phyloP scores from a whole-genome alignment of 192 early-diverging fungal genomes.

The Coemansia sp. region DNA sequence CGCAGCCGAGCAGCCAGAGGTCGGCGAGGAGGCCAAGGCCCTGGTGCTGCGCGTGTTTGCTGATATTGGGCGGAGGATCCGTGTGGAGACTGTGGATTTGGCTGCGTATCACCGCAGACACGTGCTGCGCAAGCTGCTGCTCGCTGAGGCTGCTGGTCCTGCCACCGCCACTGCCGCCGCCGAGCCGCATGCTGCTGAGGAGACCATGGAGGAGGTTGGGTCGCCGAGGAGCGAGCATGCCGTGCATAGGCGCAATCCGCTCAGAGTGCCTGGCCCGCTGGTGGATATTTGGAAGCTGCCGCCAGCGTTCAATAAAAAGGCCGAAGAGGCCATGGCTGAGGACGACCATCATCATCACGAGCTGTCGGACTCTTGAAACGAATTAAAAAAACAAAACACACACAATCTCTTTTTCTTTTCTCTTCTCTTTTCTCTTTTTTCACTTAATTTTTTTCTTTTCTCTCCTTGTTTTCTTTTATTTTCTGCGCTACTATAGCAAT shows the following conservation, averaged over 20 bases:
- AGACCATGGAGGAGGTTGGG: neutral
- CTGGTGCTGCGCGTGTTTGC: constrained; percentile 39
- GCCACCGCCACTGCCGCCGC: no score
- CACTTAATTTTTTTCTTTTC: no score
- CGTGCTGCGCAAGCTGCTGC: constrained; percentile 41
- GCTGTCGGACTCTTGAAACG: neutral
- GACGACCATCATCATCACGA: neutral
- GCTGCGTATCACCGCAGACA: constrained; percentile 46
- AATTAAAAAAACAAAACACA: no score
- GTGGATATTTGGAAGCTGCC: constrained; percentile 53
- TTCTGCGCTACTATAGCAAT: neutral
- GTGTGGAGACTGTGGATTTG: constrained; percentile 50
- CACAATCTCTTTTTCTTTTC: neutral
- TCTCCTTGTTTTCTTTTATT: neutral
- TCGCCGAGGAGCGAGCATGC: neutral
- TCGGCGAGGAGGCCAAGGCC: constrained; percentile 25
- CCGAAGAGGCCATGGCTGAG: neutral
- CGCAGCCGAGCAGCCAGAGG: constrained; percentile 17
- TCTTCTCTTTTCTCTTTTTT: neutral
- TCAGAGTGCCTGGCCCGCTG: constrained; percentile 43
- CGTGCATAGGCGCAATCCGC: constrained; percentile 31
- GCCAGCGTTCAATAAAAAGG: neutral
- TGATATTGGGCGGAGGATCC: constrained; percentile 30
- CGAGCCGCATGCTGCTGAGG: no score
- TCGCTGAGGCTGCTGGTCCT: constrained; percentile 9